Evolutionary conservation across 2,329 filamentous ascomycete species (phyloP).

Genomic region (Elsinoe arachidis): DNA sequence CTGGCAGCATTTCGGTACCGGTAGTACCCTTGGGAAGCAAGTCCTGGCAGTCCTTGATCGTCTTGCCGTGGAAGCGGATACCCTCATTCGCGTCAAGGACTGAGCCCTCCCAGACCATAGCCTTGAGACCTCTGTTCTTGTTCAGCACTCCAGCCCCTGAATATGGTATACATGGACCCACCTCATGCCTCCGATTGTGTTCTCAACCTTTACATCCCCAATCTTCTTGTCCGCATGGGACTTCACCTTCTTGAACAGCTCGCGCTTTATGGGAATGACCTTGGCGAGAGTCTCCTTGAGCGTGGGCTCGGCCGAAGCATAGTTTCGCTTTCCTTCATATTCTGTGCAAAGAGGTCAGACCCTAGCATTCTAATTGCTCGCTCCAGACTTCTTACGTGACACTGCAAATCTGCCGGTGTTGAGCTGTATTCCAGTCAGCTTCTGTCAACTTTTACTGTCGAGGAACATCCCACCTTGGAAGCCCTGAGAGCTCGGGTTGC

Average conservation of each 20-base stretch:
- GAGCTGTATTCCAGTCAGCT: constrained; percentile 5
- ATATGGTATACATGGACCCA: constrained; percentile 22
- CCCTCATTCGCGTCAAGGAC: constrained; percentile 95
- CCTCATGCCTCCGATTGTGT: constrained; percentile 92
- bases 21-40: constrained; percentile 81
- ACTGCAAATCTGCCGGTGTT: constrained; percentile 7
- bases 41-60: constrained; percentile 95
- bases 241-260: constrained; percentile 91
- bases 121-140: constrained; percentile 63
- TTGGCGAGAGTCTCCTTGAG: constrained; percentile 80
- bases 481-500: constrained; percentile 56
- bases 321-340: constrained; percentile 42
- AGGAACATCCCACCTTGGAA: constrained; percentile 48
- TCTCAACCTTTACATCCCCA: constrained; percentile 88
- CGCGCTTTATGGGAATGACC: constrained; percentile 83
- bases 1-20: constrained; percentile 94
- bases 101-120: constrained; percentile 98
- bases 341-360: constrained; percentile 23
- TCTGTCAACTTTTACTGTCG: background rate
- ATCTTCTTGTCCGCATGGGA: constrained; percentile 71
- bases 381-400: background rate
- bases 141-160: constrained; percentile 12
- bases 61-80: constrained; percentile 94
- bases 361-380: constrained; percentile 11
- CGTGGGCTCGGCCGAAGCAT: constrained; percentile 74